Conservation (phyloP, 257 asterid genomes). For the Jacaranda copaia region DNA sequence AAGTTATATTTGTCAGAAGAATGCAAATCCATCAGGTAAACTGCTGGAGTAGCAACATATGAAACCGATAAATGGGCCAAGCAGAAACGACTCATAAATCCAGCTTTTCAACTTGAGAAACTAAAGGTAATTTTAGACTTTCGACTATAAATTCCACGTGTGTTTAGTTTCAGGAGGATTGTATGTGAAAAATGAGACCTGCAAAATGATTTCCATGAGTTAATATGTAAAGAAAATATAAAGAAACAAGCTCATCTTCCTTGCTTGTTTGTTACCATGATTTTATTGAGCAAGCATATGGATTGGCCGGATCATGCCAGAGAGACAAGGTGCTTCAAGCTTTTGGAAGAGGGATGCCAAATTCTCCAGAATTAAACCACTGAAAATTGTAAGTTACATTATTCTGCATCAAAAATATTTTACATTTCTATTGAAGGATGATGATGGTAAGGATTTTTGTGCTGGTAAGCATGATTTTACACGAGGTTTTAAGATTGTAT, state of each 20-base stretch:
- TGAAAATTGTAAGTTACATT: slow-evolving; percentile 41
- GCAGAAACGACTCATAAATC: slow-evolving; percentile 45
- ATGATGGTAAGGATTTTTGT: background rate
- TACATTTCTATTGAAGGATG: no score
- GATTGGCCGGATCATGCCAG: slow-evolving; percentile 54
- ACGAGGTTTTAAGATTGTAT: slow-evolving; percentile 48
- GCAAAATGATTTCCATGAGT: no score
- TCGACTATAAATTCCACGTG: background rate
- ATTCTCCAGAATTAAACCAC: slow-evolving; percentile 41
- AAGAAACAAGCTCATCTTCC: slow-evolving; percentile 6
- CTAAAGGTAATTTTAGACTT: slow-evolving; percentile 36
- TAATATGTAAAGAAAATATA: no score
- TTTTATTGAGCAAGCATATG: slow-evolving; percentile 42
- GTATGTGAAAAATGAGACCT: no score
- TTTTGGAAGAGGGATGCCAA: slow-evolving; percentile 40
- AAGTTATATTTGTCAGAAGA: slow-evolving; percentile 39
- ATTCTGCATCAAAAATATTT: background rate
- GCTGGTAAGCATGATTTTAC: slow-evolving; percentile 47
- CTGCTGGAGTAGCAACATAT: slow-evolving; percentile 30
- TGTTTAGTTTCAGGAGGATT: no score
- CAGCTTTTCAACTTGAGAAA: slow-evolving; percentile 47
- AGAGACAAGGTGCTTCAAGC: slow-evolving; percentile 44
- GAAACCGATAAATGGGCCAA: slow-evolving; percentile 49
- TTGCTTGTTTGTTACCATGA: slow-evolving; percentile 59
- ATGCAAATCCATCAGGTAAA: slow-evolving; percentile 20